These are phyloP conservation scores for Colletotrichum lentis DNA, from an alignment of 2,329 filamentous ascomycete genomes.

Conservation along the genomic window DNA sequence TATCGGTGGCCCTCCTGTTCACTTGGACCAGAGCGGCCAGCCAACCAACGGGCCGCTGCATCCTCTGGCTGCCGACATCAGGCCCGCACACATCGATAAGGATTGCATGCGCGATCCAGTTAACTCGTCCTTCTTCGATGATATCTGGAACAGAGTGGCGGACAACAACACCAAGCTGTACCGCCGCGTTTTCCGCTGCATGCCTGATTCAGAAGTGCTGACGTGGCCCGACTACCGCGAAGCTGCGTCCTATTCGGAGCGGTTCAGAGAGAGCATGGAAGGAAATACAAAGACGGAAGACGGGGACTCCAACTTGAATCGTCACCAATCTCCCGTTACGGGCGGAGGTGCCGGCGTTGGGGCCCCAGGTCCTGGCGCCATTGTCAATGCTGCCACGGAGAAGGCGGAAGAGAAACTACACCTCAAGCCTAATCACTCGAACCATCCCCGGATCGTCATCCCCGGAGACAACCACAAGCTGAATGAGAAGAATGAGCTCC, in stretches of 20 bases:
- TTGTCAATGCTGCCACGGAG: constrained; percentile 49
- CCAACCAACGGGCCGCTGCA: constrained; percentile 56
- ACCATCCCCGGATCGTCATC: constrained; percentile 45
- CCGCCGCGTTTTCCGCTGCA: constrained; percentile 92
- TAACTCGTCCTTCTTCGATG: constrained; percentile 80
- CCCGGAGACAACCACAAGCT: constrained; percentile 44
- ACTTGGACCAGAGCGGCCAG: constrained; percentile 62
- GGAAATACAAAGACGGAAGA: constrained; percentile 63
- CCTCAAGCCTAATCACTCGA: constrained; percentile 43
- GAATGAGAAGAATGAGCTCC: constrained; percentile 52
- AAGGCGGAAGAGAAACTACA: constrained; percentile 47
- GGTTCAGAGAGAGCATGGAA: constrained; percentile 75
- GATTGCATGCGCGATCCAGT: constrained; percentile 96
- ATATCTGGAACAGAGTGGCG: constrained; percentile 86
- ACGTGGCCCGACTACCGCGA: constrained; percentile 95
- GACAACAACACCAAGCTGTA: constrained; percentile 96
- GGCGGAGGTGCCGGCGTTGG: constrained; percentile 53
- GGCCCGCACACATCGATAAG: constrained; percentile 76
- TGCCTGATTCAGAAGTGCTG: constrained; percentile 93
- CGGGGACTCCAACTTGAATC: constrained; percentile 54
- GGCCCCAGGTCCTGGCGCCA: constrained; percentile 52
- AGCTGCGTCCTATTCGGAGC: constrained; percentile 77
- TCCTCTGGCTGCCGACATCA: constrained; percentile 72
- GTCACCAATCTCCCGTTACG: constrained; percentile 43
- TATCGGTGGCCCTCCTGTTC: constrained; percentile 76